Conservation (phyloP, 2,329 filamentous ascomycete species). For the Macrophomina pseudophaseolina region DNA sequence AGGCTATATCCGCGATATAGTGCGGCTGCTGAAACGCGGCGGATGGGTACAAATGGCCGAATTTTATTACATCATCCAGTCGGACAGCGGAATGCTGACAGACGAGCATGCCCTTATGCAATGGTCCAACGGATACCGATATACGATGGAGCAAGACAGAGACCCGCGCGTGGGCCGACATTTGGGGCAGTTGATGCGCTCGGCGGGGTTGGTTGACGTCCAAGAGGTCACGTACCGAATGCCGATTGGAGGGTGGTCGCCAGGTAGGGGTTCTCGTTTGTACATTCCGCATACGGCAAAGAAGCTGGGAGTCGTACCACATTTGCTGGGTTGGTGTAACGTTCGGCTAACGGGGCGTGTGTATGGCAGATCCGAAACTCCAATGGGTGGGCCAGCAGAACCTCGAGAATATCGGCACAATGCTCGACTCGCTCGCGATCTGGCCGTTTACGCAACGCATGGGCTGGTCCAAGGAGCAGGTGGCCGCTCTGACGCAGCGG, state of each 20-base stretch:
- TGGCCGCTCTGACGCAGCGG: conserved; percentile 36
- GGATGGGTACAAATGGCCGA: conserved; percentile 93
- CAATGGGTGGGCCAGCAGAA: conserved; percentile 39
- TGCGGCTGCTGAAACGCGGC: conserved; percentile 70
- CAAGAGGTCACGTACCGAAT: conserved; percentile 37
- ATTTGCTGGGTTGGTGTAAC: conserved; percentile 2
- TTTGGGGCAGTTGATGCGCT: conserved; percentile 37
- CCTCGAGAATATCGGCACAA: conserved; percentile 38
- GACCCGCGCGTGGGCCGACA: conserved; percentile 42
- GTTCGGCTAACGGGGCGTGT: conserved; percentile 7
- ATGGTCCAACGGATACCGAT: conserved; percentile 44
- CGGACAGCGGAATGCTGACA: conserved; percentile 78
- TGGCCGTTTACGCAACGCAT: conserved; percentile 44
- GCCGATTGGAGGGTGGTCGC: conserved; percentile 45
- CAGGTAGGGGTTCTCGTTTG: conserved; percentile 35
- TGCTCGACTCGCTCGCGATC: conserved; percentile 44
- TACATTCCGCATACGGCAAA: not conserved
- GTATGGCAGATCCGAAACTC: conserved; percentile 37
- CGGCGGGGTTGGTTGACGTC: conserved; percentile 41
- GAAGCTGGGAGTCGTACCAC: not conserved
- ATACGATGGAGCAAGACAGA: conserved; percentile 42
- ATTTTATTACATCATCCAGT: conserved; percentile 83
- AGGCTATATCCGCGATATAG: conserved; percentile 77
- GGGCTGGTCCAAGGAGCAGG: conserved; percentile 39
- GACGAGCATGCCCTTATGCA: conserved; percentile 48